Conservation (phyloP, 1,139 yeast genomes). For the Suhomyces bolitotheri region DNA sequence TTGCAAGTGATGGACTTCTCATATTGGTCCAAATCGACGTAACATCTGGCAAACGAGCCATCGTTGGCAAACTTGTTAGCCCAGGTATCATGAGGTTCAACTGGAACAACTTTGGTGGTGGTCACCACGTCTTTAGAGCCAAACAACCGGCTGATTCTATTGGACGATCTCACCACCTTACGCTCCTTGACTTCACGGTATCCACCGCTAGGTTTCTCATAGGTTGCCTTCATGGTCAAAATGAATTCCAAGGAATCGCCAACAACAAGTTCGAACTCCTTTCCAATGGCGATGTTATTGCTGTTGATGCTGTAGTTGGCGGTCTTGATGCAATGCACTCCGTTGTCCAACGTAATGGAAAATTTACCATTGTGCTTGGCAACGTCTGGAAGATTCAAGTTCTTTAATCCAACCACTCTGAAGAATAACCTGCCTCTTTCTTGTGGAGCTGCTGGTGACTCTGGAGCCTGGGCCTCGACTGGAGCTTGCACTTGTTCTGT, state of each 20-base stretch:
- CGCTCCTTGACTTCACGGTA: conserved; percentile 61
- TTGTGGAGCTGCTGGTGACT: conserved; percentile 7
- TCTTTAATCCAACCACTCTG: conserved; percentile 59
- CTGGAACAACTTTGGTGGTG: conserved; percentile 57
- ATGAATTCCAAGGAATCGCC: conserved; percentile 65
- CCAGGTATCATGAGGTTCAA: conserved; percentile 57
- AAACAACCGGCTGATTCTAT: conserved; percentile 45
- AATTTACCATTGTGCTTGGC: conserved; percentile 60
- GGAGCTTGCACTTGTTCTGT: conserved; percentile 1
- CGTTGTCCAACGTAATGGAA: conserved; percentile 80
- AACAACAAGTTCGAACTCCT: conserved; percentile 84
- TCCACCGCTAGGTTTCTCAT: conserved; percentile 53
- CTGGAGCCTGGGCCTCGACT: conserved; percentile 3
- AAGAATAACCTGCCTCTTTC: conserved; percentile 79
- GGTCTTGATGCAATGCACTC: conserved; percentile 82
- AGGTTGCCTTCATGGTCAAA: conserved; percentile 70
- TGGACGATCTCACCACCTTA: conserved; percentile 48
- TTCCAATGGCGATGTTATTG: conserved; percentile 52
- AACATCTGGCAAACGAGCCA: conserved; percentile 84
- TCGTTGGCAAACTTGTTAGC: conserved; percentile 65
- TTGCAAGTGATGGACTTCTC: conserved; percentile 56
- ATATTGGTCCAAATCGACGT: conserved; percentile 61
- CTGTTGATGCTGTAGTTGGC: conserved; percentile 54
- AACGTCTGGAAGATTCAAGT: conserved; percentile 59
- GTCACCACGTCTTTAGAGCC: conserved; percentile 52